These are phyloP conservation scores for Simplicillium aogashimaense DNA, from an alignment of 2,329 filamentous ascomycete genomes.

Conservation along the genomic window DNA sequence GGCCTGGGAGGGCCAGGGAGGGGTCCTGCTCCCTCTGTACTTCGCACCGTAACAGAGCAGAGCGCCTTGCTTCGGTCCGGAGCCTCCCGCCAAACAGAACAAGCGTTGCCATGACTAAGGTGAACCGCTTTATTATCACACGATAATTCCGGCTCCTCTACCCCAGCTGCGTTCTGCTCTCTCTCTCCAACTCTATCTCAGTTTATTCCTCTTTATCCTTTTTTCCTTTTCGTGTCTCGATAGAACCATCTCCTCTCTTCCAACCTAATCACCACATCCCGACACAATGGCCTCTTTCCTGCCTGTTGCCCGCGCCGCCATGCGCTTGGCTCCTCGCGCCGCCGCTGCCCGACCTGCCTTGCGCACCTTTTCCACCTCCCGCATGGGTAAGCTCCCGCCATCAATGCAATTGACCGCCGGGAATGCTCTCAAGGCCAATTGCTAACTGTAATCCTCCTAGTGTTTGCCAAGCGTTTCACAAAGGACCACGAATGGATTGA, in stretches of 20 bases:
- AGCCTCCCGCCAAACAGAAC: too few species aligned
- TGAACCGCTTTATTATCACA: too few species aligned
- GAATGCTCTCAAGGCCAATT: background rate
- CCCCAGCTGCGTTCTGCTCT: background rate
- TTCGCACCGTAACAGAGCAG: too few species aligned
- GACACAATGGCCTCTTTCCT: constrained; percentile 51
- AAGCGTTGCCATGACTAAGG: background rate
- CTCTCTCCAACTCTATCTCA: constrained; percentile 5
- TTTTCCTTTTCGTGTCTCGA: background rate
- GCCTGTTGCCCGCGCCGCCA: constrained; percentile 39
- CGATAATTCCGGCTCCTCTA: too few species aligned
- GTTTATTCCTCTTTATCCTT: constrained; percentile 2
- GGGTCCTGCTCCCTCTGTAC: too few species aligned
- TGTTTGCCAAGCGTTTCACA: constrained; percentile 73
- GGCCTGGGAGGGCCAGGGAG: too few species aligned
- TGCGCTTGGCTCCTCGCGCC: constrained; percentile 28
- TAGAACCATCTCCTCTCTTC: background rate
- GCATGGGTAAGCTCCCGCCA: constrained; percentile 21
- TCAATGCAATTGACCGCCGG: background rate
- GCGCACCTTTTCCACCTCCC: constrained; percentile 28
- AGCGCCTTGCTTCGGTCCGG: too few species aligned
- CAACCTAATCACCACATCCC: constrained; percentile 5
- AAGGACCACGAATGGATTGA: constrained; percentile 99
- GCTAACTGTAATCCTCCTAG: constrained; percentile 24
- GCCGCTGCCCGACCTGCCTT: constrained; percentile 32